phyloP scores from a whole-genome alignment of 208 protist genomes.

The Acanthamoeba culbertsoni region DNA sequence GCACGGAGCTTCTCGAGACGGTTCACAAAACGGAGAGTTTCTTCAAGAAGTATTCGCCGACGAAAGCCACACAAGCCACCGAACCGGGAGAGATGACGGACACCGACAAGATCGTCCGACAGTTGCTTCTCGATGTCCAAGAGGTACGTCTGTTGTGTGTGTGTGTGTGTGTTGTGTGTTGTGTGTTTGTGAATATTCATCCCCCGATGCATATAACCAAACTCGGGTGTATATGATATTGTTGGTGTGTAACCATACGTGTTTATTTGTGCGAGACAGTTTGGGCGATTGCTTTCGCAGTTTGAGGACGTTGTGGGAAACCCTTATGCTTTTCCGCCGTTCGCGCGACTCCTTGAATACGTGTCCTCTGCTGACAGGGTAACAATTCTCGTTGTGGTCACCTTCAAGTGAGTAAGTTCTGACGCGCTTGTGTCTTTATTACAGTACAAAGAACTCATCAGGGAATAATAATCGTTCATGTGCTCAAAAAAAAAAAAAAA shows the following conservation, averaged over 20 bases:
- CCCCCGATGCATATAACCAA: not conserved
- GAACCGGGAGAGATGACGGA: constrained; percentile 2
- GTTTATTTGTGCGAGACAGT: not conserved
- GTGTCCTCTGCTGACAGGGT: not conserved
- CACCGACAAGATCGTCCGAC: constrained; percentile 25
- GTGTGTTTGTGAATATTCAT: too few species aligned
- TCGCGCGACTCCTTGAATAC: not conserved
- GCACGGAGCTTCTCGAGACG: not conserved
- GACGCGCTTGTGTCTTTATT: too few species aligned
- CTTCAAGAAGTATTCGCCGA: constrained; percentile 21
- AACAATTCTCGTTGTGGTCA: too few species aligned
- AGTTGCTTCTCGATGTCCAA: constrained; percentile 4
- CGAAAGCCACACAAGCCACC: not conserved
- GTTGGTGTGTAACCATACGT: not conserved
- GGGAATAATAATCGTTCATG: too few species aligned
- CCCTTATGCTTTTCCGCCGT: not conserved
- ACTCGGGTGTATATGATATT: not conserved
- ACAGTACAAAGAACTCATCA: too few species aligned
- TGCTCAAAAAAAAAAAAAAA: too few species aligned
- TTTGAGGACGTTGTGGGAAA: not conserved
- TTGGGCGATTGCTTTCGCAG: not conserved
- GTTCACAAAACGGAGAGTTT: not conserved
- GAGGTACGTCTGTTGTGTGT: not conserved
- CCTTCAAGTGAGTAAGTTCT: too few species aligned
- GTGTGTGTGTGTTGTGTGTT: too few species aligned